phyloP scores from a whole-genome alignment of 352 stramenopile species.

The Albugo candida region DNA sequence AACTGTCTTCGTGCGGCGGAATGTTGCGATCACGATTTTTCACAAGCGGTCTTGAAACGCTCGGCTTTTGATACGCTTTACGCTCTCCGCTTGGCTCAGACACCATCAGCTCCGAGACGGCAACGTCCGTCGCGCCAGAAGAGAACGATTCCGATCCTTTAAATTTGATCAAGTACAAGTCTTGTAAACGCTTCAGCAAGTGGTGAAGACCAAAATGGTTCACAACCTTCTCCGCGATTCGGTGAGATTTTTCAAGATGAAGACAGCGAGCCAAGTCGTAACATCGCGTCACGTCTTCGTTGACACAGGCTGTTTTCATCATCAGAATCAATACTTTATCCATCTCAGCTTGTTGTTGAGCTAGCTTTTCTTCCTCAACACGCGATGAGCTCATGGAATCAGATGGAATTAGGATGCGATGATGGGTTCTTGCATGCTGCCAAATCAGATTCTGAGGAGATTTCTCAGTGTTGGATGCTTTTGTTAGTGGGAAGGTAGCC shows the following conservation, averaged over 20 bases:
- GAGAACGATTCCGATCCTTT: too few species aligned
- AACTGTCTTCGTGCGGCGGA: too few species aligned
- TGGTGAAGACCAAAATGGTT: slow-evolving; percentile 60
- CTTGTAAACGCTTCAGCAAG: slow-evolving; percentile 48
- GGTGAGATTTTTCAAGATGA: slow-evolving; percentile 59
- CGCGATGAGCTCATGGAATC: too few species aligned
- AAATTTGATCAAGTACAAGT: slow-evolving; percentile 22
- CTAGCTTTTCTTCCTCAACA: slow-evolving; percentile 15
- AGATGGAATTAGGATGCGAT: too few species aligned
- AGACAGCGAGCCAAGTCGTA: slow-evolving; percentile 66
- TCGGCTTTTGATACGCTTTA: too few species aligned
- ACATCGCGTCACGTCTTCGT: slow-evolving; percentile 42
- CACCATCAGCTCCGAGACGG: too few species aligned
- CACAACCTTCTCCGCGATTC: slow-evolving; percentile 68
- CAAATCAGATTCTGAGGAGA: too few species aligned
- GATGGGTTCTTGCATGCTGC: too few species aligned
- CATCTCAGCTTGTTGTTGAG: slow-evolving; percentile 55
- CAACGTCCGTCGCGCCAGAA: too few species aligned
- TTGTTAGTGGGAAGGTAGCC: slow-evolving; percentile 33
- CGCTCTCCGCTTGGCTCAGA: too few species aligned
- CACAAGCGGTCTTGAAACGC: too few species aligned
- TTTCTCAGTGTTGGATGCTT: slow-evolving; percentile 14
- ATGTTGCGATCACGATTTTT: too few species aligned
- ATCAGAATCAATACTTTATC: slow-evolving; percentile 71
- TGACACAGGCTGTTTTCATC: slow-evolving; percentile 56